These are phyloP conservation scores for Pseudocercospora pini-densiflorae DNA, from an alignment of 2,329 filamentous ascomycete genomes.

Conservation along the genomic window DNA sequence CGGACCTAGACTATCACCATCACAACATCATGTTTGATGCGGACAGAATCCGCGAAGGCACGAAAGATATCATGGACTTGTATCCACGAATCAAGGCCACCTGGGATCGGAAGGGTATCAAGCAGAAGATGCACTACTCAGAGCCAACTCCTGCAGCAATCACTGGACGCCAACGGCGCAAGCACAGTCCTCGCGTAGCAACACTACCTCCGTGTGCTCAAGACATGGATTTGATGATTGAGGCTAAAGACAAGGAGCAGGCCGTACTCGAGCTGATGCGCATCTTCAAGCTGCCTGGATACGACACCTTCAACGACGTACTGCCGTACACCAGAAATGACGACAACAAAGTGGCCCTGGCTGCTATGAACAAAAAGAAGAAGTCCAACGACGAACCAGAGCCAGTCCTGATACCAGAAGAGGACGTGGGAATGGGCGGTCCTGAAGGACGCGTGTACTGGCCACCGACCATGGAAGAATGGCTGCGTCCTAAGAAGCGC, in stretches of 20 bases:
- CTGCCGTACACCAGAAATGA: constrained; percentile 77
- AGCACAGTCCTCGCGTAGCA: constrained; percentile 80
- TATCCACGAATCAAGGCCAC: constrained; percentile 80
- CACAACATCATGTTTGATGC: constrained; percentile 91
- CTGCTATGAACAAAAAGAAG: constrained; percentile 47
- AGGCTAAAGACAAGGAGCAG: constrained; percentile 98
- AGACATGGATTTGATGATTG: constrained; percentile 97
- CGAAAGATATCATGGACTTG: constrained; percentile 75
- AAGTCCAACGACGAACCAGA: constrained; percentile 43
- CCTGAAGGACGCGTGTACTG: constrained; percentile 83
- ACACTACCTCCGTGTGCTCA: constrained; percentile 80
- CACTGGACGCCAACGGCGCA: constrained; percentile 76
- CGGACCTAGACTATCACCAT: constrained; percentile 75
- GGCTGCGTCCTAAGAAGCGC: constrained; percentile 80
- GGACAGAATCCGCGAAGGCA: constrained; percentile 76
- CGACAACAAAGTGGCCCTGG: constrained; percentile 63
- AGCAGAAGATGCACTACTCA: constrained; percentile 96
- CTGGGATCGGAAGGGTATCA: constrained; percentile 83
- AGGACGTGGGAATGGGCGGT: constrained; percentile 86
- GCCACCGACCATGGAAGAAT: constrained; percentile 88
- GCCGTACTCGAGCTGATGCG: constrained; percentile 94
- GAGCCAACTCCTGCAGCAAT: constrained; percentile 78
- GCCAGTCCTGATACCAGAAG: constrained; percentile 57
- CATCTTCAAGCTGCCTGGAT: constrained; percentile 81
- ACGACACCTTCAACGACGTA: constrained; percentile 74